Percentiles rank a stretch among this genome's conserved stretches.
These are phyloP conservation scores for Fusarium fujikuroi DNA, from an alignment of 2,329 filamentous ascomycete genomes.

Conservation along the genomic window DNA sequence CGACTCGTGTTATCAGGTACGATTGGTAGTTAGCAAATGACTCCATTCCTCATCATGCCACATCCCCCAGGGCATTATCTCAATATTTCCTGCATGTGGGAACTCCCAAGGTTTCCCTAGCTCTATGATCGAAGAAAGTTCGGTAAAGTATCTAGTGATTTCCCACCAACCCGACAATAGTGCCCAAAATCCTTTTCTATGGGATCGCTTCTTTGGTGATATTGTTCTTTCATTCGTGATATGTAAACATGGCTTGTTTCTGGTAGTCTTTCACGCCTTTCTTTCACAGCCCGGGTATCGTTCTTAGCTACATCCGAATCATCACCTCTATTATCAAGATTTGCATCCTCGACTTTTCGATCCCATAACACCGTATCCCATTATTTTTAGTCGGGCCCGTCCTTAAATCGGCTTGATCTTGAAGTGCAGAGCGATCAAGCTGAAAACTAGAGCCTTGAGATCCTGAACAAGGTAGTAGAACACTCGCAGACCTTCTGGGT, in stretches of 20 bases:
- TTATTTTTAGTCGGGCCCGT: background rate
- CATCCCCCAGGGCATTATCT: background rate
- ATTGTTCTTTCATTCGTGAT: conserved; percentile 6
- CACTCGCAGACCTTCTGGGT: conserved; percentile 93
- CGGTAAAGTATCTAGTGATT: background rate
- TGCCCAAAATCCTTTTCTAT: background rate
- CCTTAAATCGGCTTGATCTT: conserved; percentile 84
- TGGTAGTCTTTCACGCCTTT: conserved; percentile 15
- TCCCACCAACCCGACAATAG: background rate
- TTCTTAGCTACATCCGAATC: background rate
- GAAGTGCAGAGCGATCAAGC: conserved; percentile 95
- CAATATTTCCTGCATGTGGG: background rate
- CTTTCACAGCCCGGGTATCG: conserved; percentile 35
- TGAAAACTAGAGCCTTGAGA: conserved; percentile 95
- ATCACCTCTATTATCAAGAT: background rate
- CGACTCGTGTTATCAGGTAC: conserved; percentile 14
- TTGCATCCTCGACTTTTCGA: background rate
- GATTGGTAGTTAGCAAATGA: conserved; percentile 9
- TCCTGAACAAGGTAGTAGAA: conserved; percentile 99
- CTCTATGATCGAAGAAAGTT: background rate
- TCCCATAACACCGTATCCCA: conserved; percentile 8
- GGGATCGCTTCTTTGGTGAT: background rate
- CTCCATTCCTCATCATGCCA: conserved; percentile 30
- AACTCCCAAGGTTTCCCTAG: background rate
- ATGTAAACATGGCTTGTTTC: conserved; percentile 2